These are phyloP conservation scores for Aspergillus fructus DNA, from an alignment of 2,329 filamentous ascomycete species.

Conservation along the genomic window DNA sequence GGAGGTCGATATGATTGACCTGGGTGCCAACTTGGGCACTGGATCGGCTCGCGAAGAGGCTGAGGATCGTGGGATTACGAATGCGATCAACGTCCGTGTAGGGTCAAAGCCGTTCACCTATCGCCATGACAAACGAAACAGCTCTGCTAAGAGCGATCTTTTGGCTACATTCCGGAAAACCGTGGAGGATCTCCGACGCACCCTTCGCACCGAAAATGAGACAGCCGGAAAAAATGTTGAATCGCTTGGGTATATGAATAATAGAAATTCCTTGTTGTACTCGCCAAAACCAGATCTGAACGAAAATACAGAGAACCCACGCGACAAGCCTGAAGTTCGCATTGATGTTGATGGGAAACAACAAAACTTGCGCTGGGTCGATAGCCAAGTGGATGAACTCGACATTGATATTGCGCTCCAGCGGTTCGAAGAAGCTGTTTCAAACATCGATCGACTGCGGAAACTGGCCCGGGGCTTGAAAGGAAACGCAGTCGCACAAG, in stretches of 20 bases:
- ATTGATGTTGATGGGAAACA: conserved; percentile 97
- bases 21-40: conserved; percentile 56
- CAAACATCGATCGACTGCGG: conserved; percentile 80
- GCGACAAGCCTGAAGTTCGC: conserved; percentile 70
- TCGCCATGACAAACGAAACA: conserved; percentile 78
- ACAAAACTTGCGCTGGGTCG: conserved; percentile 93
- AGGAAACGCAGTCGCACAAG: conserved; percentile 82
- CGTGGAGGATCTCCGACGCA: conserved; percentile 86
- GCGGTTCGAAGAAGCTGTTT: conserved; percentile 79
- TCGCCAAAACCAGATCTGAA: conserved; percentile 78
- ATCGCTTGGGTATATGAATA: conserved; percentile 81
- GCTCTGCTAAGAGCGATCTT: conserved; percentile 74
- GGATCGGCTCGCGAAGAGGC: conserved; percentile 40
- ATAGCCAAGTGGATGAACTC: conserved; percentile 90
- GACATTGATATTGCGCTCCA: conserved; percentile 95
- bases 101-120: conserved; percentile 94
- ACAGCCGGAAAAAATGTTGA: conserved; percentile 81
- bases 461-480: conserved; percentile 76
- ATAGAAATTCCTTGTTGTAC: conserved; percentile 64
- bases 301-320: conserved; percentile 73
- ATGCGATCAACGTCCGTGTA: conserved; percentile 87
- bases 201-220: conserved; percentile 80
- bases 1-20: conserved; percentile 89
- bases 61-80: conserved; percentile 64
- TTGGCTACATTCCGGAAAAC: conserved; percentile 90